A percentile compares a stretch with the other conserved stretches of the same genome.
phyloP scores from a whole-genome alignment of 2,329 filamentous ascomycete species.

The Fusarium penzigii region DNA sequence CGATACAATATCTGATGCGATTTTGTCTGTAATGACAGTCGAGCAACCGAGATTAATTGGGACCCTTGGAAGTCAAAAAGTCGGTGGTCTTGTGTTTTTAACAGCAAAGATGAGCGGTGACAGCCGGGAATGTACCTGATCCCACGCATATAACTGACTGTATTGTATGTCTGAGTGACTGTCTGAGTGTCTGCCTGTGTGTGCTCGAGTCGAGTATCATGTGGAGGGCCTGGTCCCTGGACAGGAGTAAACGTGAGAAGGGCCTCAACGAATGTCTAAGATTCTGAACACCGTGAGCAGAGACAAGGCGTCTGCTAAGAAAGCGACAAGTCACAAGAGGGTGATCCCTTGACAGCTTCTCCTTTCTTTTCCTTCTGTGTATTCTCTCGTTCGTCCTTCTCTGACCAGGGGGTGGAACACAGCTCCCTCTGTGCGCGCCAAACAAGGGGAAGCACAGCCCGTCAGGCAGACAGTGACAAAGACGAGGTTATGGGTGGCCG shows the following conservation, averaged over 20 bases:
- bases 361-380: not conserved
- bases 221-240: slow-evolving; percentile 6
- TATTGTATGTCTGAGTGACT: slow-evolving; percentile 3
- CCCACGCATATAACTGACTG: slow-evolving; percentile 6
- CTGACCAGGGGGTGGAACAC: slow-evolving; percentile 3
- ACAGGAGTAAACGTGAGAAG: slow-evolving; percentile 7
- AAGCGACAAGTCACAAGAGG: slow-evolving; percentile 22
- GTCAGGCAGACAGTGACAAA: slow-evolving; percentile 6
- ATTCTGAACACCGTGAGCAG: slow-evolving; percentile 15
- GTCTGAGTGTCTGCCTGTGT: slow-evolving; percentile 6
- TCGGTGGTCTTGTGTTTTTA: not conserved
- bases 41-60: not conserved
- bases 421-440: slow-evolving; percentile 12
- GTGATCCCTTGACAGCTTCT: not conserved
- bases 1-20: not conserved
- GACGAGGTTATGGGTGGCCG: slow-evolving; percentile 1
- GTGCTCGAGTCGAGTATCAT: not conserved
- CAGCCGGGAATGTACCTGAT: slow-evolving; percentile 21
- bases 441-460: slow-evolving; percentile 14
- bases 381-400: slow-evolving; percentile 2
- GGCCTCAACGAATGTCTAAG: slow-evolving; percentile 23
- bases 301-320: slow-evolving; percentile 14
- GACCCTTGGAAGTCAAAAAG: not conserved
- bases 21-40: not conserved
- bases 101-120: slow-evolving; percentile 11